A percentile compares a stretch with the other conserved stretches of the same genome.
Conservation (phyloP, 2,329 filamentous ascomycete genomes). For the Fusarium lateritium region DNA sequence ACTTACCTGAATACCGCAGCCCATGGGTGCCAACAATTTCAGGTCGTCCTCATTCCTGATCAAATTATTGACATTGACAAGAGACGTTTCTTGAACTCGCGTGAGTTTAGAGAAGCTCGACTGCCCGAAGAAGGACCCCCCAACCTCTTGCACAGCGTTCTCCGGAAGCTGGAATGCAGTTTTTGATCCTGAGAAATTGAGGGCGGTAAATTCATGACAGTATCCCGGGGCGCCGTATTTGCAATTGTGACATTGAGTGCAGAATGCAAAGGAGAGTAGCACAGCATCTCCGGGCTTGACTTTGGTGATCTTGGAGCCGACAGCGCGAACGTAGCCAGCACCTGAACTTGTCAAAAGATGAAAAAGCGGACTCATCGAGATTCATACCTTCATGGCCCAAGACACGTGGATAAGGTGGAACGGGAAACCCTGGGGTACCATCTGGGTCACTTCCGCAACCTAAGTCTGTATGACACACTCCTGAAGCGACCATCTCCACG, state of each 20-base stretch:
- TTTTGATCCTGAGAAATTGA: neutral
- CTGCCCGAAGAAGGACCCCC: neutral
- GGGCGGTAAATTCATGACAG: neutral
- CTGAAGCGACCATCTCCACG: neutral
- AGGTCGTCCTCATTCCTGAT: neutral
- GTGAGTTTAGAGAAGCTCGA: neutral
- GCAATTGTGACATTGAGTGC: neutral
- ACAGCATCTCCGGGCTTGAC: neutral
- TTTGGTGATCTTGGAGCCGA: neutral
- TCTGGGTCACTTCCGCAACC: neutral
- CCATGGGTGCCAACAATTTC: neutral
- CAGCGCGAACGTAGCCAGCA: neutral
- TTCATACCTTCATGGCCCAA: neutral
- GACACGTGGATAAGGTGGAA: neutral
- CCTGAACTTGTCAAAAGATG: neutral
- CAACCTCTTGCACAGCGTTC: neutral
- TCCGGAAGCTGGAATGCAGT: neutral
- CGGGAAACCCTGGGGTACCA: neutral
- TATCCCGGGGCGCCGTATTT: neutral
- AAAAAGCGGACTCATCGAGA: fast-evolving
- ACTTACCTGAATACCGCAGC: neutral
- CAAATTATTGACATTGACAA: neutral
- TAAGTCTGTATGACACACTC: neutral
- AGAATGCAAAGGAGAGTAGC: neutral
- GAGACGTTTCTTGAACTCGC: neutral